phyloP scores from a whole-genome alignment of 2,329 filamentous ascomycete genomes.

The Diaporthe ilicicola region DNA sequence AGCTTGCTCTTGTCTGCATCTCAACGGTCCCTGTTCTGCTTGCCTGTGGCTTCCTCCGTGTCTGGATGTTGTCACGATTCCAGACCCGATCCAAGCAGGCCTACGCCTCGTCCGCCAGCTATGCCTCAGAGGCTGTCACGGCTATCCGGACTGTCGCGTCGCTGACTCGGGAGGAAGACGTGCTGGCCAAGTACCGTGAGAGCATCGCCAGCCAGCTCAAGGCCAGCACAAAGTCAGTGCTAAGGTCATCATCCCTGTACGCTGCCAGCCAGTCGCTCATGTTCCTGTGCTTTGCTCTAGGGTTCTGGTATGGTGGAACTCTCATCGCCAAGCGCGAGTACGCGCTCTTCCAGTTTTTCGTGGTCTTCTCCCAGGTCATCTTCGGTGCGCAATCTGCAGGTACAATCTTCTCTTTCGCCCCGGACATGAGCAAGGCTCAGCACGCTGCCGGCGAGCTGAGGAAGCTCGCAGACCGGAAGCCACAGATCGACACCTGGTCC shows the following conservation, averaged over 20 bases:
- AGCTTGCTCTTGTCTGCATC: slow-evolving; percentile 53
- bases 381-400: slow-evolving; percentile 94
- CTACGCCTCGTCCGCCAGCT: slow-evolving; percentile 83
- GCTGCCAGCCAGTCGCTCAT: slow-evolving; percentile 84
- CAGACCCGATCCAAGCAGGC: slow-evolving; percentile 80
- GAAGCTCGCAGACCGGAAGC: slow-evolving; percentile 82
- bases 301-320: slow-evolving; percentile 91
- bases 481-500: slow-evolving; percentile 84
- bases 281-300: slow-evolving; percentile 85
- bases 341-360: slow-evolving; percentile 86
- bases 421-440: slow-evolving; percentile 93
- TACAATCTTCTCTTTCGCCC: slow-evolving; percentile 86
- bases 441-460: slow-evolving; percentile 84
- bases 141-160: slow-evolving; percentile 94
- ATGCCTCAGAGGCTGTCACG: slow-evolving; percentile 91
- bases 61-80: slow-evolving; percentile 76
- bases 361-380: slow-evolving; percentile 87
- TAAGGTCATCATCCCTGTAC: slow-evolving; percentile 82
- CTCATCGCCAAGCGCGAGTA: slow-evolving; percentile 78
- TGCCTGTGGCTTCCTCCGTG: slow-evolving; percentile 55
- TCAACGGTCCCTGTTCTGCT: slow-evolving; percentile 50
- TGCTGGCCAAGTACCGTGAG: slow-evolving; percentile 74
- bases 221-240: slow-evolving; percentile 74
- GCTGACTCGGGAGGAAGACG: slow-evolving; percentile 85
- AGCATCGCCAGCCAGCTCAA: slow-evolving; percentile 73